Conservation (phyloP, 2,329 filamentous ascomycete species). For the Calonectria ilicicola region DNA sequence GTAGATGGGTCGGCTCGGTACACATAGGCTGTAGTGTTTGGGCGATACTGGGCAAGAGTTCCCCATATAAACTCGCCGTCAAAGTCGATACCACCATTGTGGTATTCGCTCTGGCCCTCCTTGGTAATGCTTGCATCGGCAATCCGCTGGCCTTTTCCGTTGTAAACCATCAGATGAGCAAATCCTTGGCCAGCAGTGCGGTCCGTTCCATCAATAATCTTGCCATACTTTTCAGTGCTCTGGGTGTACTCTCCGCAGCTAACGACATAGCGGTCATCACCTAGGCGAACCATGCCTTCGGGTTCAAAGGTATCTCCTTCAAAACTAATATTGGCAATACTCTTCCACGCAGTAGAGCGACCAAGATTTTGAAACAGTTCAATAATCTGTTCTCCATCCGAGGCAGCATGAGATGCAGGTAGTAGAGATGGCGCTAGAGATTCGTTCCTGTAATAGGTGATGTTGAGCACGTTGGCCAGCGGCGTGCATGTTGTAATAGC, state of each 20-base stretch:
- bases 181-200: constrained; percentile 57
- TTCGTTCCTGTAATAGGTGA: constrained; percentile 46
- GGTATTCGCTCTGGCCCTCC: constrained; percentile 54
- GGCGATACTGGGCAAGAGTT: constrained; percentile 59
- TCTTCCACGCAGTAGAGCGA: constrained; percentile 56
- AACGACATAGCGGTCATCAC: constrained; percentile 57
- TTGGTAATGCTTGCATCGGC: constrained; percentile 58
- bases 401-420: constrained; percentile 49
- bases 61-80: constrained; percentile 61
- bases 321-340: constrained; percentile 55
- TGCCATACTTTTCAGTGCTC: constrained; percentile 52
- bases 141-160: constrained; percentile 54
- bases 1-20: constrained; percentile 53
- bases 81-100: constrained; percentile 62
- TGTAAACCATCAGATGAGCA: constrained; percentile 58
- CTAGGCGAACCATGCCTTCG: constrained; percentile 59
- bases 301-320: constrained; percentile 61
- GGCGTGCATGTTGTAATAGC: constrained; percentile 33
- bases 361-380: constrained; percentile 49
- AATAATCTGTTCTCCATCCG: constrained; percentile 52
- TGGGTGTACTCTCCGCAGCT: constrained; percentile 57
- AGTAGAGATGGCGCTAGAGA: constrained; percentile 50
- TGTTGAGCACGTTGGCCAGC: constrained; percentile 43
- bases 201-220: constrained; percentile 65
- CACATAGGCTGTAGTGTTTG: constrained; percentile 58